Conservation (phyloP, 2,329 filamentous ascomycete species). For the Fusarium verticillioides region DNA sequence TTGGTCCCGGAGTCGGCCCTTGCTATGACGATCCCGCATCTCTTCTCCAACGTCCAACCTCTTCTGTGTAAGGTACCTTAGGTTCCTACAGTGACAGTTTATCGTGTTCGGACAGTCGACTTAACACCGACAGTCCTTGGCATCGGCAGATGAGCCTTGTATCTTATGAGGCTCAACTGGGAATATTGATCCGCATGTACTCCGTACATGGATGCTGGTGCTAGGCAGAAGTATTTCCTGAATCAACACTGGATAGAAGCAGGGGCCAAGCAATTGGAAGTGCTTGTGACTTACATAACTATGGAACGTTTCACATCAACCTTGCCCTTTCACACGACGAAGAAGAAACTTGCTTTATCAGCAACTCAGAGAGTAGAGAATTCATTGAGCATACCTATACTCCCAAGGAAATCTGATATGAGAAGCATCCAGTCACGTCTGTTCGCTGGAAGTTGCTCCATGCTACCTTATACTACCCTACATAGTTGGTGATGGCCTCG, state of each 20-base stretch:
- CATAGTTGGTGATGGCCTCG: not conserved
- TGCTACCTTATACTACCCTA: not conserved
- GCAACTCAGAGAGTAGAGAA: too few relatives aligned
- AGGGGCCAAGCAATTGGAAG: not conserved
- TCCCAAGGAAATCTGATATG: accelerated
- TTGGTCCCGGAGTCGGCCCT: not conserved
- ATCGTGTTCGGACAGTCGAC: not conserved
- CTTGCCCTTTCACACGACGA: not conserved
- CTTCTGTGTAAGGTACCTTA: not conserved
- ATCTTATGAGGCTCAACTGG: not conserved
- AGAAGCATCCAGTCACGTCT: not conserved
- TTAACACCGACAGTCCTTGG: not conserved
- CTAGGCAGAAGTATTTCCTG: not conserved
- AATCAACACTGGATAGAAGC: not conserved
- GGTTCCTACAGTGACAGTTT: not conserved
- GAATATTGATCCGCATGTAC: not conserved
- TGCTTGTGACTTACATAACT: not conserved
- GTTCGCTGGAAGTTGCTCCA: not conserved
- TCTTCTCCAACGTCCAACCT: not conserved
- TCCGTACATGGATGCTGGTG: not conserved
- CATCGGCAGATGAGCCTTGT: not conserved
- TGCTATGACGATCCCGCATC: not conserved
- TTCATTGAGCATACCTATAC: not conserved
- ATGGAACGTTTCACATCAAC: not conserved
- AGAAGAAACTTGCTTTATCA: not conserved